phyloP scores from a whole-genome alignment of 371 early-diverging fungal species.

The Apophysomyces sp. region DNA sequence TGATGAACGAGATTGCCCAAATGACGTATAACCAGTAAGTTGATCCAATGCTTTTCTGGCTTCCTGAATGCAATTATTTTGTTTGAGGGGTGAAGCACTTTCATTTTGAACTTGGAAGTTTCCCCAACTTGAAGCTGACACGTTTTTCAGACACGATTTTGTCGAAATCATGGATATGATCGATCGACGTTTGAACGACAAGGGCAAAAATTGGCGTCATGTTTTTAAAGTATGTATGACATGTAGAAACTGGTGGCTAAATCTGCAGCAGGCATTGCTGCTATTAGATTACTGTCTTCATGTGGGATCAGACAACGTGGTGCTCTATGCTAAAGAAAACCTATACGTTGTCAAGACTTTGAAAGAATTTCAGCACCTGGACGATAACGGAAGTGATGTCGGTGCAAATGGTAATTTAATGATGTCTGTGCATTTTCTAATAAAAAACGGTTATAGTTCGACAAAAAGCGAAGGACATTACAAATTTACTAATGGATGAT shows the following conservation, averaged over 20 bases:
- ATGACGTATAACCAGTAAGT: constrained; percentile 86
- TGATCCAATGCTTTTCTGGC: not conserved
- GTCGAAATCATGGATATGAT: constrained; percentile 96
- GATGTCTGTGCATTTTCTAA: not conserved
- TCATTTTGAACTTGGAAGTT: constrained; percentile 8
- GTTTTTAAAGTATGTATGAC: constrained; percentile 83
- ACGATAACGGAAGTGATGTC: constrained; percentile 90
- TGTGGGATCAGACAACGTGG: constrained; percentile 86
- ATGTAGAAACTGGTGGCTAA: not conserved
- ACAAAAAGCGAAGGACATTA: constrained; percentile 91
- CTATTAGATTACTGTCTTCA: constrained; percentile 76
- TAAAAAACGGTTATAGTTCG: constrained; percentile 66
- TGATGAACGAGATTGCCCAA: constrained; percentile 90
- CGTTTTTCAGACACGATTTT: constrained; percentile 77
- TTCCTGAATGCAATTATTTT: not conserved
- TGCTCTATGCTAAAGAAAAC: constrained; percentile 87
- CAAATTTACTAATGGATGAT: constrained; percentile 80
- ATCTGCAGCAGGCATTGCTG: constrained; percentile 42
- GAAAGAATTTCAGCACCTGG: constrained; percentile 93
- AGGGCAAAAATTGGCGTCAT: constrained; percentile 98
- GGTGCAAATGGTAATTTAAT: constrained; percentile 73
- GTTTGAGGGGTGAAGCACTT: not conserved
- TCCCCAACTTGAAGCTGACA: not conserved
- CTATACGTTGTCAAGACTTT: constrained; percentile 91
- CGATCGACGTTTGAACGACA: constrained; percentile 95